These are phyloP conservation scores for Maudiozyma saulgeensis DNA, from an alignment of 805 yeast species.

Conservation along the genomic window DNA sequence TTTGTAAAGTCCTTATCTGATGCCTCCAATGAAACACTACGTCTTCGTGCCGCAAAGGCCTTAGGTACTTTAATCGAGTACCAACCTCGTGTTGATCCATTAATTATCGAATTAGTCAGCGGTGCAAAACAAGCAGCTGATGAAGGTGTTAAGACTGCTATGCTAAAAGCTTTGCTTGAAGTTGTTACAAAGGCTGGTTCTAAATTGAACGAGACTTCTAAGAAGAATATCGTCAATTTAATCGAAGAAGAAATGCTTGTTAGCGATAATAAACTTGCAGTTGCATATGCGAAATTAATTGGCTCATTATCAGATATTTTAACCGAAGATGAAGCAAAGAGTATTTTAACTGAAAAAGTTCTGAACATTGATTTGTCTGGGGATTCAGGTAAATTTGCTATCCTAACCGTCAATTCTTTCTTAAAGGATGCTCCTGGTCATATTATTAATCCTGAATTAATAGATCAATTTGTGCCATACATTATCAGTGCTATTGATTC, in stretches of 20 bases:
- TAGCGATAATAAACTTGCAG: conserved; percentile 52
- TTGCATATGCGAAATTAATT: conserved; percentile 67
- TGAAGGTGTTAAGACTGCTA: conserved; percentile 70
- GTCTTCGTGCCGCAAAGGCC: conserved; percentile 82
- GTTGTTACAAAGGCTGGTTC: conserved; percentile 73
- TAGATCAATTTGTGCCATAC: conserved; percentile 41
- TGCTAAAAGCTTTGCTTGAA: conserved; percentile 75
- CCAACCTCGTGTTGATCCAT: conserved; percentile 90
- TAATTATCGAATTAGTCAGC: conserved; percentile 70
- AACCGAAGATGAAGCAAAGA: conserved; percentile 51
- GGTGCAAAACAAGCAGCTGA: conserved; percentile 63
- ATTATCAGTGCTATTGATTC: conserved; percentile 37
- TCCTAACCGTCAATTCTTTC: conserved; percentile 69
- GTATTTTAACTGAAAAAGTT: conserved; percentile 51
- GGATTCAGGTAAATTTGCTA: conserved; percentile 48
- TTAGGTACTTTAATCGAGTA: conserved; percentile 78
- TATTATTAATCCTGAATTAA: conserved; percentile 44
- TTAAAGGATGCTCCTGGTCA: conserved; percentile 66
- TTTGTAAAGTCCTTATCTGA: conserved; percentile 88
- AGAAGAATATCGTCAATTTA: conserved; percentile 54
- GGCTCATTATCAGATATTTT: conserved; percentile 69
- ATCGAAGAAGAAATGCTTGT: conserved; percentile 60
- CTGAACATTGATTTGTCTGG: conserved; percentile 36
- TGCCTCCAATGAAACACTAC: conserved; percentile 56
- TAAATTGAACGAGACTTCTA: conserved; percentile 66